Base-by-base conservation (phyloP, 345 rosid species). In the Dipteronia dyeriana region DNA sequence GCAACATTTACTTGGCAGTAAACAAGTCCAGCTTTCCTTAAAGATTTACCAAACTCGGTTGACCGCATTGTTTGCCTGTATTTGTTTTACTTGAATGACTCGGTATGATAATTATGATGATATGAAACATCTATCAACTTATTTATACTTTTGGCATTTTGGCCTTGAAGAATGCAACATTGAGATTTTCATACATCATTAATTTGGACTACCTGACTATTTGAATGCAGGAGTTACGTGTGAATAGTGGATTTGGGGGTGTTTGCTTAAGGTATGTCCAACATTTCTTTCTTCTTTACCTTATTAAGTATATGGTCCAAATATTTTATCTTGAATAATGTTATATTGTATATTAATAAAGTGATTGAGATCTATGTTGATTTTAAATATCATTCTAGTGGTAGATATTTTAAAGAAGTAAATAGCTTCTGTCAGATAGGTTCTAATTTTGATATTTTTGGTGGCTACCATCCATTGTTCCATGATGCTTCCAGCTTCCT, bases 171-270 rank as follows among this genome's bases (percentile, higher is more conserved):
- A n/a, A 53, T 78, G 67, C 11, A 71, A 14, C 8, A 56, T 29
- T 23, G 75, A 17, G 31, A 45, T 45, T 22, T 76, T 66, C 49
- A 23, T 11, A 38, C 60, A 29, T 17, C 14, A 23, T 67, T 68
- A 67, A 74, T 57, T 29, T 66, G 26, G 67, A 68, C 53, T 66
- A 68, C 43, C 47, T 68, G 71, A 62, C 13, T 20, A 65, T 76
- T 66, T 22, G 62, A 74, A 60, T 89, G 88, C 93, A 96, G 99
- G 99, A 94, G 83, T 76, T 96, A 73, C 93, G 95, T 0, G 94
- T 94, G 41, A 87, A 79, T 80, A 85, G 87, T 74, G 93, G 95
- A 67, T 96, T 96, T 39, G 92, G 99, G 16, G 99, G 98, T 62
- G 81, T 96, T 83, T 95, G 85, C 82, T 79, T 96, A 81, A 96